Evolutionary conservation across 179 eudicot species (phyloP).

Genomic region (Spinacia oleracea): DNA sequence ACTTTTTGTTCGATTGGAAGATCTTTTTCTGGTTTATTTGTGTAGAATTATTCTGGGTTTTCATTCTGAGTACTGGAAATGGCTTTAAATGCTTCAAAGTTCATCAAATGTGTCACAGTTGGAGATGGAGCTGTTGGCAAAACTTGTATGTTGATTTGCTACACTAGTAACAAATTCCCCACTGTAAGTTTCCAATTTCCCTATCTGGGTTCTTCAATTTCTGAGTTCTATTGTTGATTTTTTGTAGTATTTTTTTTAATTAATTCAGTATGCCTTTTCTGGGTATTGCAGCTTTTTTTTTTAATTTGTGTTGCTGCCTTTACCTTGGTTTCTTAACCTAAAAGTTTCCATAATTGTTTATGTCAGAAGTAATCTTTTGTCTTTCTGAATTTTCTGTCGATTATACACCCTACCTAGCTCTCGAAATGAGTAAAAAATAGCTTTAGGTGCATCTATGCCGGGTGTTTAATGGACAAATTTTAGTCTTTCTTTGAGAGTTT

Average conservation of each 20-base stretch:
- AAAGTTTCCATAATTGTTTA: conserved; percentile 30
- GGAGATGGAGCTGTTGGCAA: conserved; percentile 94
- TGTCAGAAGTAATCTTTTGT: background rate
- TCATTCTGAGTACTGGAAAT: conserved; percentile 26
- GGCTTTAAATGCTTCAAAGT: conserved; percentile 75
- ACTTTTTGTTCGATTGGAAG: background rate
- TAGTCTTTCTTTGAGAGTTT: background rate
- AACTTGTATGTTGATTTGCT: conserved; percentile 86
- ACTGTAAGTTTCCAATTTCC: conserved; percentile 50
- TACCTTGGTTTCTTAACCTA: conserved; percentile 27
- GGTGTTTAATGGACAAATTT: background rate
- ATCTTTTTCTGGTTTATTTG: background rate
- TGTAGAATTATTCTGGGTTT: conserved; percentile 3
- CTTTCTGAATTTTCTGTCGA: background rate
- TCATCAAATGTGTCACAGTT: conserved; percentile 86
- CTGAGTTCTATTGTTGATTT: background rate
- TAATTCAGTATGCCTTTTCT: conserved; percentile 9
- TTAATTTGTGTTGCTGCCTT: conserved; percentile 24
- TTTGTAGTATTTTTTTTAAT: background rate
- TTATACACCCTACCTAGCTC: background rate
- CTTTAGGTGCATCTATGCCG: no score
- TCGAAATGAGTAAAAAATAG: background rate
- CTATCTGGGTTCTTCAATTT: conserved; percentile 24
- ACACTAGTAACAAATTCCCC: conserved; percentile 86
- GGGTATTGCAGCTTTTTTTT: conserved; percentile 46